Evolutionary conservation across 1,284 basidiomycete genomes (phyloP).

Genomic region (Sphaerobolus stellatus): DNA sequence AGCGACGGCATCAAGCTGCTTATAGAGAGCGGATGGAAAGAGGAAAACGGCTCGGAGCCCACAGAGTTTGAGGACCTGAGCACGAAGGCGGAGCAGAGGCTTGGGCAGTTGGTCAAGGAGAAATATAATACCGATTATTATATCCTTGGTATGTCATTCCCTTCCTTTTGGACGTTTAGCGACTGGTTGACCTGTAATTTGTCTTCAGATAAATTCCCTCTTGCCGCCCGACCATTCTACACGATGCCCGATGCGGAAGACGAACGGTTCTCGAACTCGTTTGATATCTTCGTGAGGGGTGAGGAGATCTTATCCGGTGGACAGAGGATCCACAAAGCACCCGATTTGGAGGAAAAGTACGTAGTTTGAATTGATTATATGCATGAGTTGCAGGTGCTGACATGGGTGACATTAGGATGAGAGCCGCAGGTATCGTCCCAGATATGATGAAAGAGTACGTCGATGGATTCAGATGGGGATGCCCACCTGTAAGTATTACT

Average conservation of each 20-base stretch:
- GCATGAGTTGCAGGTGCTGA: too few relatives aligned
- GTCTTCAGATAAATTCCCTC: conserved; percentile 57
- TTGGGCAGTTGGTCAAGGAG: conserved; percentile 63
- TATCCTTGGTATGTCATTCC: conserved; percentile 42
- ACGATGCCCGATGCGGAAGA: conserved; percentile 63
- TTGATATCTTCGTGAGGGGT: conserved; percentile 75
- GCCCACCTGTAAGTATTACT: conserved; percentile 46
- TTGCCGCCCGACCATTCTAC: conserved; percentile 68
- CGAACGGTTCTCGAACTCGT: conserved; percentile 62
- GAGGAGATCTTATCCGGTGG: conserved; percentile 73
- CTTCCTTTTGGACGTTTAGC: too few relatives aligned
- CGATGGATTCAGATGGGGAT: conserved; percentile 66
- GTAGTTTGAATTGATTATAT: neutral
- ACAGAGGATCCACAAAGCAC: conserved; percentile 65
- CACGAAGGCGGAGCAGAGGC: conserved; percentile 55
- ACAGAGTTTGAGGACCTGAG: conserved; percentile 43
- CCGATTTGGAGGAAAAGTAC: conserved; percentile 47
- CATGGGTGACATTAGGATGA: conserved; percentile 39
- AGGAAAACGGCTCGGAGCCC: conserved; percentile 51
- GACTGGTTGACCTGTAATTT: neutral
- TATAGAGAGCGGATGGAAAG: conserved; percentile 44
- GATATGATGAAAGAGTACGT: conserved; percentile 59
- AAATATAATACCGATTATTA: conserved; percentile 71
- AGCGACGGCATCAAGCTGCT: conserved; percentile 60
- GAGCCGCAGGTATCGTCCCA: conserved; percentile 50